These are phyloP conservation scores for Clarireedia homoeocarpa DNA, from an alignment of 2,329 filamentous ascomycete genomes.

Conservation along the genomic window DNA sequence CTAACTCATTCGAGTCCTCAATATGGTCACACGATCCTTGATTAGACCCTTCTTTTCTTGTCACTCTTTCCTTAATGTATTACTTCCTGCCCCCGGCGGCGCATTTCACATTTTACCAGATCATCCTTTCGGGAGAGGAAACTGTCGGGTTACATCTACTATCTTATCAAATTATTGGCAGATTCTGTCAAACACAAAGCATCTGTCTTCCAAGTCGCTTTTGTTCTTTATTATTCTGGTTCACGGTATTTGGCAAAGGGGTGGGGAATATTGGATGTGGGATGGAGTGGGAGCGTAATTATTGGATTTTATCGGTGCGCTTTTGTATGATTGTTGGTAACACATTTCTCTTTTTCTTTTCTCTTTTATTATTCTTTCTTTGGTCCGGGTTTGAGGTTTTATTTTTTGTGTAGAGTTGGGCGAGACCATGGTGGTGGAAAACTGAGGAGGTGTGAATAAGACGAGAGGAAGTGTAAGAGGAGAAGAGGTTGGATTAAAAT, in stretches of 20 bases:
- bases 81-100: conserved; percentile 6
- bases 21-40: background rate
- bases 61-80: background rate
- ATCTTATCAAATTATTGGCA: conserved; percentile 1
- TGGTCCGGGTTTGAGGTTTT: too few species aligned
- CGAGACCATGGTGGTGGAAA: too few species aligned
- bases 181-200: background rate
- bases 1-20: background rate
- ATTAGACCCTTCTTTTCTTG: background rate
- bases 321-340: conserved; percentile 2
- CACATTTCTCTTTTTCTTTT: background rate
- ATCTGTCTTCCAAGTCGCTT: too few species aligned
- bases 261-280: background rate
- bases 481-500: too few species aligned
- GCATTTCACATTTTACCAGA: background rate
- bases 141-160: background rate
- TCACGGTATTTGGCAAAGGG: background rate
- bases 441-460: too few species aligned
- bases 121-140: background rate
- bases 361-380: too few species aligned
- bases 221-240: too few species aligned
- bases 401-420: too few species aligned
- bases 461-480: too few species aligned
- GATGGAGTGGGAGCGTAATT: conserved; percentile 6
- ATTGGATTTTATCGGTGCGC: background rate